A percentile compares a stretch with the other conserved stretches of the same genome.
Evolutionary conservation across 352 stramenopile genomes (phyloP).

Genomic region (Chrysophaeum taylorii): DNA sequence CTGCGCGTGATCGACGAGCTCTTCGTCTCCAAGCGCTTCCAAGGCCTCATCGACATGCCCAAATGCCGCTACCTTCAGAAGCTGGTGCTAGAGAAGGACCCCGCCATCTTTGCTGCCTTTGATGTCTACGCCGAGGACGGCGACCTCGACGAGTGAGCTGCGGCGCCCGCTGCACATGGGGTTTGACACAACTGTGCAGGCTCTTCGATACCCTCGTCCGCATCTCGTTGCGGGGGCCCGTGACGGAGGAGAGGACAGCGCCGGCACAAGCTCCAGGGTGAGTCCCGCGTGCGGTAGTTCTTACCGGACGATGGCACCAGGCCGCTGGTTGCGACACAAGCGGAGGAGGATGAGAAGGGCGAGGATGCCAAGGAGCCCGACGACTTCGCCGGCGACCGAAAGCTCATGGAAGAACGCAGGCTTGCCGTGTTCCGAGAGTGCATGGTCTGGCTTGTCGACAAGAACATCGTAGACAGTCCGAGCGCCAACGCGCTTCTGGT

Average conservation of each 20-base stretch:
- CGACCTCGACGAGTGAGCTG: conserved; percentile 1
- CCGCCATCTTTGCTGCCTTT: background rate
- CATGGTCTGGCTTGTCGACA: conserved; percentile 10
- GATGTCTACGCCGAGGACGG: background rate
- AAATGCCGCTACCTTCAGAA: background rate
- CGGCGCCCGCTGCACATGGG: too few relatives aligned
- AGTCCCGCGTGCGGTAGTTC: too few relatives aligned
- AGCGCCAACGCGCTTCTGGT: background rate
- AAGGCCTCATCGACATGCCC: background rate
- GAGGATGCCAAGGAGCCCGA: background rate
- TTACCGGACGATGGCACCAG: too few relatives aligned
- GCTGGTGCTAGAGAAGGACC: background rate
- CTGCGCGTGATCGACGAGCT: conserved; percentile 6
- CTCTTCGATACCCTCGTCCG: conserved; percentile 5
- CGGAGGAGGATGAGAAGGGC: background rate
- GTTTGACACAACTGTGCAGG: too few relatives aligned
- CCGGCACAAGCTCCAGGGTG: too few relatives aligned
- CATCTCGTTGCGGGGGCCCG: too few relatives aligned
- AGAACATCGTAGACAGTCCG: background rate
- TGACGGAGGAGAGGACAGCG: too few relatives aligned
- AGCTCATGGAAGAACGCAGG: background rate
- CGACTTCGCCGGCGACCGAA: background rate
- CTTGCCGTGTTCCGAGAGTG: background rate
- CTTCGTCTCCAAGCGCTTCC: background rate
- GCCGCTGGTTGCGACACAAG: too few relatives aligned